Base-by-base conservation (phyloP, 768 basidiomycete species). In the Mycena chlorophos region DNA sequence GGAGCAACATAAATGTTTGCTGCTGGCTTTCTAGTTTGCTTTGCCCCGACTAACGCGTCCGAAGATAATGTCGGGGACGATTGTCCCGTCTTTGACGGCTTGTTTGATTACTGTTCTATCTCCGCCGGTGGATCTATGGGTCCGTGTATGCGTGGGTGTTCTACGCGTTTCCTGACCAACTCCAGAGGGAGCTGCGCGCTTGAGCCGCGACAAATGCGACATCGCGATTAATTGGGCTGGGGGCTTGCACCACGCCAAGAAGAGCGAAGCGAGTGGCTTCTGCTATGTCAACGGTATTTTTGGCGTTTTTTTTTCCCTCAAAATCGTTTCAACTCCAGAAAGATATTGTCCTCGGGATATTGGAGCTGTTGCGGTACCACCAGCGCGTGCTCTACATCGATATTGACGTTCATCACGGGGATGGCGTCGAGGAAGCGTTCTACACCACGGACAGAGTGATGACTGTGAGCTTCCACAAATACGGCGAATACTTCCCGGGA, bases 111-210 rank as follows among this genome's bases (percentile, higher is more conserved):
- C 69, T 98, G 97, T 68, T 95, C 96, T 3, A 99, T 99, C 65
- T 98, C 97, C 12, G 97, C 97, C n/a, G 97, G 97, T 45, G 97
- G 97, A 3, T 97, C 94, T 0, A 98, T 99, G 94, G 96, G 97
- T 97, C 63, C 22, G 40, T 55, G 87, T 72, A 30, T 46, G 19
- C 20, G 8, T 42, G 14, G 14, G 12, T 31, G 47, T 51, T 40
- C 28, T 17, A n/a, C n/a, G n/a, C n/a, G n/a, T n/a, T n/a, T n/a
- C n/a, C 52, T 28, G 40, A 4, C 10, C 23, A 4, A 50, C 52
- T 37, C 28, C n/a, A 98, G 95, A 98, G 92, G 97, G 97, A 42
- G 97, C 97, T 37, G 95, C 97, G 6, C 81, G 96, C 28, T 73
- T 98, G 17, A 96, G 93, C 64, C 79, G 95, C 56, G 94, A 98